A percentile compares a stretch with the other conserved stretches of the same genome.
These are phyloP conservation scores for Phialocephala subalpina DNA, from an alignment of 2,329 filamentous ascomycete species.

Conservation along the genomic window DNA sequence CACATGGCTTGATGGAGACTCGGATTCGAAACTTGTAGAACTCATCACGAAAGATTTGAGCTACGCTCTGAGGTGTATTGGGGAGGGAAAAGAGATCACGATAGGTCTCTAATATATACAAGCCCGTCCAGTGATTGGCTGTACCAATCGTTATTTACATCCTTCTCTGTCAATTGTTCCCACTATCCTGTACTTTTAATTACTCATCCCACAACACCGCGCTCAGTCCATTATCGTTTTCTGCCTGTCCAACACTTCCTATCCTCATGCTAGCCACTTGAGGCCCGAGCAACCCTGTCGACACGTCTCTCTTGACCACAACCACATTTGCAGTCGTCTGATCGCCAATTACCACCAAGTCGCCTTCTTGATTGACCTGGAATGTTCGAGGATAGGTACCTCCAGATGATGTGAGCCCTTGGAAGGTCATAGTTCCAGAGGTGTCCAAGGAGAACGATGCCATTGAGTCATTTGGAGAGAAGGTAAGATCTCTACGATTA, in stretches of 20 bases:
- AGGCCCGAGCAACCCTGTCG: slow-evolving; percentile 48
- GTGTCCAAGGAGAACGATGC: slow-evolving; percentile 47
- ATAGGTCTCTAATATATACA: background rate
- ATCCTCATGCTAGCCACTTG: slow-evolving; percentile 52
- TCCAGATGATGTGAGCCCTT: slow-evolving; percentile 51
- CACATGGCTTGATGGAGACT: slow-evolving; percentile 56
- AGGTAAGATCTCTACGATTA: slow-evolving; percentile 68
- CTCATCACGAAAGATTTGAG: slow-evolving; percentile 49
- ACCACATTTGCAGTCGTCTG: slow-evolving; percentile 50
- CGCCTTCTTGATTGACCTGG: slow-evolving; percentile 51
- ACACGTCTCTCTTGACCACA: slow-evolving; percentile 50
- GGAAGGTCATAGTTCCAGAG: slow-evolving; percentile 49
- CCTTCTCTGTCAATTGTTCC: background rate
- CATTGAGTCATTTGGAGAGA: slow-evolving; percentile 57
- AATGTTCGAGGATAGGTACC: slow-evolving; percentile 55
- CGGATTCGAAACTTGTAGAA: slow-evolving; percentile 50
- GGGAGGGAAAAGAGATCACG: slow-evolving; percentile 21
- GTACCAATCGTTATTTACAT: background rate
- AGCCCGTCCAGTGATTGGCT: background rate
- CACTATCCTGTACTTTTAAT: slow-evolving; percentile 43
- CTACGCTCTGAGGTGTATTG: slow-evolving; percentile 25
- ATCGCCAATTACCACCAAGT: slow-evolving; percentile 53
- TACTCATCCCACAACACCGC: slow-evolving; percentile 58
- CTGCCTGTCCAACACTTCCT: slow-evolving; percentile 49
- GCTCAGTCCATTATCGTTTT: slow-evolving; percentile 57